Evolutionary conservation across 148 eudicot species (phyloP).

Genomic region (Spergularia marina): DNA sequence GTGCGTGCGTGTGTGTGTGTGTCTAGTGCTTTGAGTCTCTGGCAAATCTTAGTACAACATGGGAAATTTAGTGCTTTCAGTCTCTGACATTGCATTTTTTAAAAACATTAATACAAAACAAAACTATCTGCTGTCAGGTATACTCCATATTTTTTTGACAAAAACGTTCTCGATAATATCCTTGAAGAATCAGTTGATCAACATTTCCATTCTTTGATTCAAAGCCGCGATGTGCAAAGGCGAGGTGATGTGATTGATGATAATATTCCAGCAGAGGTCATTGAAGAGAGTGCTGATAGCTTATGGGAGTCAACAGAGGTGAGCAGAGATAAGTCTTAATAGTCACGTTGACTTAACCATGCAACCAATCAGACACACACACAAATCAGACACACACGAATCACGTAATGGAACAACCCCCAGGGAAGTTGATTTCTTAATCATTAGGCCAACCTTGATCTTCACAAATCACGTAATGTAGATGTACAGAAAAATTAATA

Average conservation of each 20-base stretch:
- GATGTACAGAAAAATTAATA: neutral
- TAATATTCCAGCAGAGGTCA: constrained; percentile 55
- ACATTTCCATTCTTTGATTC: constrained; percentile 77
- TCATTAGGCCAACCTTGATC: too few relatives aligned
- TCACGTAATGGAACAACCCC: too few relatives aligned
- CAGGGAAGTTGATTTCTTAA: too few relatives aligned
- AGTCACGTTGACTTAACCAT: too few relatives aligned
- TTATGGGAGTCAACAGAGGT: constrained; percentile 92
- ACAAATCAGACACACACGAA: too few relatives aligned
- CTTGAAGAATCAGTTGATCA: constrained; percentile 93
- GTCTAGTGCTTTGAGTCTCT: too few relatives aligned
- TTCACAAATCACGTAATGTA: neutral
- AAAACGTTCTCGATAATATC: constrained; percentile 74
- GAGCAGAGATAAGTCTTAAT: neutral
- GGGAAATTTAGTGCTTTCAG: neutral
- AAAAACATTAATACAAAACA: constrained; percentile 1
- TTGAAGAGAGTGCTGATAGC: constrained; percentile 72
- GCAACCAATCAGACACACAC: too few relatives aligned
- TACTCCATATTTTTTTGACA: constrained; percentile 94
- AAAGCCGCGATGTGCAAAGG: constrained; percentile 66
- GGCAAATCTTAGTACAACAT: too few relatives aligned
- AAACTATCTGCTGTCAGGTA: constrained; percentile 49
- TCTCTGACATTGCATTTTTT: neutral
- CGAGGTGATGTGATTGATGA: constrained; percentile 77
- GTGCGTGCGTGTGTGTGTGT: too few relatives aligned